A percentile compares a stretch with the other conserved stretches of the same genome.
Evolutionary conservation across 140 eudicot genomes (phyloP).

Genomic region (Stevia rebaudiana): DNA sequence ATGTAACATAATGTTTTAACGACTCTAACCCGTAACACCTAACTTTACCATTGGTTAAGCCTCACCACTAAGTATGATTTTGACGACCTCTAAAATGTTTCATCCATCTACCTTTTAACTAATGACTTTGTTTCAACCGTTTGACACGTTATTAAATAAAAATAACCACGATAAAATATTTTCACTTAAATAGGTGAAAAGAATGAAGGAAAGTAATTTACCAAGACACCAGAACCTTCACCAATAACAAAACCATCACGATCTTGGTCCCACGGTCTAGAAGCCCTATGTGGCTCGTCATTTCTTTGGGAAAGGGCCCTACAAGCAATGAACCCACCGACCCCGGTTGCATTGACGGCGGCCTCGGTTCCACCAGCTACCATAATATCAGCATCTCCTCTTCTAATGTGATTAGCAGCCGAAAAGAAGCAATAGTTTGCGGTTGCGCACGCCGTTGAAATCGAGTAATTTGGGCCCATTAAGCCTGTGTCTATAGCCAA

Average conservation of each 20-base stretch:
- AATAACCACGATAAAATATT: too few species aligned
- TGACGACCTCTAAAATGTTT: too few species aligned
- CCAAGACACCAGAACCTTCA: constrained; percentile 79
- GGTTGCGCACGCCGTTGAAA: constrained; percentile 78
- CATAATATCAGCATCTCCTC: constrained; percentile 73
- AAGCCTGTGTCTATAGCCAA: constrained; percentile 67
- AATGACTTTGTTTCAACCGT: too few species aligned
- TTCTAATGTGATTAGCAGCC: constrained; percentile 70
- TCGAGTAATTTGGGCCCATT: constrained; percentile 77
- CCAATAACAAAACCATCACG: constrained; percentile 85
- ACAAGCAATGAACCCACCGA: constrained; percentile 78
- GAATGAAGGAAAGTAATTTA: constrained; percentile 13
- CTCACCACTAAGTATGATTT: too few species aligned
- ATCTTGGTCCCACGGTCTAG: constrained; percentile 69
- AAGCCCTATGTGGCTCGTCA: constrained; percentile 58
- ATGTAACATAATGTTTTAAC: too few species aligned
- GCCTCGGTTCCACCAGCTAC: constrained; percentile 82
- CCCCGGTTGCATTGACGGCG: constrained; percentile 53
- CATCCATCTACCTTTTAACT: too few species aligned
- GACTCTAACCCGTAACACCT: too few species aligned
- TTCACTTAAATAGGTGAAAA: too few species aligned
- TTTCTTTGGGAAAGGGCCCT: constrained; percentile 75
- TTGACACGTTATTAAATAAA: too few species aligned
- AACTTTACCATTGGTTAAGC: too few species aligned
- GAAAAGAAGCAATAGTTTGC: constrained; percentile 74